A percentile compares a stretch with the other conserved stretches of the same genome.
Conservation (phyloP, 257 asterid species). For the Solanum chiquidenum region DNA sequence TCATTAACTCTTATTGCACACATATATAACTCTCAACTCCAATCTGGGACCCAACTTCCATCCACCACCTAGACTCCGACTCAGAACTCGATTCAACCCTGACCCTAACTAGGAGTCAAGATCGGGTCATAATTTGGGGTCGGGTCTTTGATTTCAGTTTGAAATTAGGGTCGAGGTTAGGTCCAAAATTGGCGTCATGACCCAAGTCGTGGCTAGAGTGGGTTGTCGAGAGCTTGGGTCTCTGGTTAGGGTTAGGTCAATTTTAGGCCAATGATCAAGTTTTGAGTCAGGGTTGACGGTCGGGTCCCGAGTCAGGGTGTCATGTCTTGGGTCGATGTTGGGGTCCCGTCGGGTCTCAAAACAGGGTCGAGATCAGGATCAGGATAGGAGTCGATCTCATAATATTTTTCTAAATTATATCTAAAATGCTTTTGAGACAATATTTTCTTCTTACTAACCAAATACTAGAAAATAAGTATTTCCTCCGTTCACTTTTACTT, state of each 20-base stretch:
- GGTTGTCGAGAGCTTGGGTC: too few relatives aligned
- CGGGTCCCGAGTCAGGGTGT: neutral
- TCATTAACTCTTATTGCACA: too few relatives aligned
- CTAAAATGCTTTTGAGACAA: too few relatives aligned
- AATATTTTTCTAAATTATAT: too few relatives aligned
- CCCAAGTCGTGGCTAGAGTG: neutral
- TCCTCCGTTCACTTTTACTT: too few relatives aligned
- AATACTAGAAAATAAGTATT: too few relatives aligned
- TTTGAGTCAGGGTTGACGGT: too few relatives aligned
- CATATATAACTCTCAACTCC: too few relatives aligned
- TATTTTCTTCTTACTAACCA: neutral
- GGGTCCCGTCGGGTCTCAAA: neutral
- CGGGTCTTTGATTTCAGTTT: neutral
- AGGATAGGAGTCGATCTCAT: neutral
- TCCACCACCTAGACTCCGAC: too few relatives aligned
- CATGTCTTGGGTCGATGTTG: neutral
- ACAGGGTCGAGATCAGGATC: neutral
- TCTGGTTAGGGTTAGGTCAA: too few relatives aligned
- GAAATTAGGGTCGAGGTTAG: neutral
- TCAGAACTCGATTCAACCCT: neutral
- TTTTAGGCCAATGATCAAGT: neutral
- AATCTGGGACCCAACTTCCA: neutral
- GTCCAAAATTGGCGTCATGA: neutral
- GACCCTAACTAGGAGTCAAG: neutral
- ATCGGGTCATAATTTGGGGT: neutral